Evolutionary conservation across 2,329 filamentous ascomycete species (phyloP).

Genomic region (Madurella mycetomatis): DNA sequence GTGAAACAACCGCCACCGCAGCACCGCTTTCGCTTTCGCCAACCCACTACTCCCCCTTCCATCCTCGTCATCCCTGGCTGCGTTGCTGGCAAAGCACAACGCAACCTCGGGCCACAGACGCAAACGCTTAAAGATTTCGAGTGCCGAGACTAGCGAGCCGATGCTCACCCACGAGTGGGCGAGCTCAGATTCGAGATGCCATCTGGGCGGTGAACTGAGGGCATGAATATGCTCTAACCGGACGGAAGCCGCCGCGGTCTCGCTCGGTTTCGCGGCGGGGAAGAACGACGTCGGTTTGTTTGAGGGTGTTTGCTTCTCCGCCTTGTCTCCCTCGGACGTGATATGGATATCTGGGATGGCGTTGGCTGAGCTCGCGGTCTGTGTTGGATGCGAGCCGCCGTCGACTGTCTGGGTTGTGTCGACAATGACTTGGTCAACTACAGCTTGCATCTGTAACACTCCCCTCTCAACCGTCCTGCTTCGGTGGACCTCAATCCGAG

Average conservation of each 20-base stretch:
- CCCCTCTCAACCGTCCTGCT: slow-evolving; percentile 85
- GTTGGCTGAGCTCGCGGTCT: slow-evolving; percentile 15
- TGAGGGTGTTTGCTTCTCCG: slow-evolving; percentile 3
- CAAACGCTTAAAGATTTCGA: slow-evolving; percentile 93
- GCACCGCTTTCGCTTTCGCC: slow-evolving; percentile 71
- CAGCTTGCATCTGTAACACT: slow-evolving; percentile 85
- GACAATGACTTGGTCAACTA: slow-evolving; percentile 91
- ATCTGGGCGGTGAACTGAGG: slow-evolving; percentile 77
- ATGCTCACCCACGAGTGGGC: slow-evolving; percentile 88
- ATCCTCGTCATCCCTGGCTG: slow-evolving; percentile 50
- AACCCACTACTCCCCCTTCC: slow-evolving; percentile 59
- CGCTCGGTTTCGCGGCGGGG: slow-evolving; percentile 66
- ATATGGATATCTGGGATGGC: slow-evolving; percentile 45
- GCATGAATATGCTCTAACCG: slow-evolving; percentile 80
- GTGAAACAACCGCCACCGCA: slow-evolving; percentile 75
- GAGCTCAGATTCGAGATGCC: slow-evolving; percentile 91
- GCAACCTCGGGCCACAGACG: slow-evolving; percentile 94
- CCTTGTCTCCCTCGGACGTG: slow-evolving; percentile 33
- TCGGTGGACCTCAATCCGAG: slow-evolving; percentile 81
- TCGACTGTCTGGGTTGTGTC: slow-evolving; percentile 54
- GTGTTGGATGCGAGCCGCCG: slow-evolving; percentile 28
- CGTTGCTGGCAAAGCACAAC: slow-evolving; percentile 70
- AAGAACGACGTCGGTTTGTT: slow-evolving; percentile 71
- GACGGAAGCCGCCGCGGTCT: slow-evolving; percentile 72
- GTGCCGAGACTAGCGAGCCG: slow-evolving; percentile 80